A percentile compares a stretch with the other conserved stretches of the same genome.
These are phyloP conservation scores for Suhomyces kunorum DNA, from an alignment of 1,139 yeast species.

Conservation along the genomic window DNA sequence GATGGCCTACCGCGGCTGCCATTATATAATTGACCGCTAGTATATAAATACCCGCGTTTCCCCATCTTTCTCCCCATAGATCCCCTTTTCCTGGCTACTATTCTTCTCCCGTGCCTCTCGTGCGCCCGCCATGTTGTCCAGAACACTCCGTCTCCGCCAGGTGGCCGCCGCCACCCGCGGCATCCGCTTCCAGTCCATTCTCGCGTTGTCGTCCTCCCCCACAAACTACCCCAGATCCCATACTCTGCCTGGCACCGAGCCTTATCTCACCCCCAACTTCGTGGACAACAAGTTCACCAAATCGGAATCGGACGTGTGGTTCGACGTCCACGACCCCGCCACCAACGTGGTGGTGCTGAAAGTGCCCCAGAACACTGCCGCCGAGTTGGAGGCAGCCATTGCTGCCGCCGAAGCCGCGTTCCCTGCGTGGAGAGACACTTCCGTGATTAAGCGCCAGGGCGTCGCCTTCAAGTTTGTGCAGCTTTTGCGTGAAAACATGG, in stretches of 20 bases:
- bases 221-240: constrained; percentile 50
- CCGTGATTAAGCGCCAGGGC: constrained; percentile 71
- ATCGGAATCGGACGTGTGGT: constrained; percentile 61
- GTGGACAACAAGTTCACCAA: constrained; percentile 59
- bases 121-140: constrained; percentile 12
- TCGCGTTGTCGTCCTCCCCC: constrained; percentile 36
- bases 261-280: constrained; percentile 57
- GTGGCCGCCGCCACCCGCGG: constrained; percentile 9
- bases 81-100: neutral
- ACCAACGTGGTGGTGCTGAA: constrained; percentile 65
- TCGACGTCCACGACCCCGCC: constrained; percentile 76
- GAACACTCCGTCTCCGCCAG: constrained; percentile 11
- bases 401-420: constrained; percentile 65
- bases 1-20: constrained; percentile 4
- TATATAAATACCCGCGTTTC: neutral
- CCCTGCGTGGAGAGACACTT: constrained; percentile 57
- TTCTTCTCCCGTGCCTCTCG: neutral
- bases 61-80: neutral
- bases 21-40: no score
- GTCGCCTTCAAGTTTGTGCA: constrained; percentile 72
- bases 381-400: constrained; percentile 68
- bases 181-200: constrained; percentile 24
- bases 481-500: constrained; percentile 68
- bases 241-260: constrained; percentile 38
- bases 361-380: constrained; percentile 73